These are phyloP conservation scores for Pisolithus thermaeus DNA, from an alignment of 1,284 basidiomycete genomes.

Conservation along the genomic window DNA sequence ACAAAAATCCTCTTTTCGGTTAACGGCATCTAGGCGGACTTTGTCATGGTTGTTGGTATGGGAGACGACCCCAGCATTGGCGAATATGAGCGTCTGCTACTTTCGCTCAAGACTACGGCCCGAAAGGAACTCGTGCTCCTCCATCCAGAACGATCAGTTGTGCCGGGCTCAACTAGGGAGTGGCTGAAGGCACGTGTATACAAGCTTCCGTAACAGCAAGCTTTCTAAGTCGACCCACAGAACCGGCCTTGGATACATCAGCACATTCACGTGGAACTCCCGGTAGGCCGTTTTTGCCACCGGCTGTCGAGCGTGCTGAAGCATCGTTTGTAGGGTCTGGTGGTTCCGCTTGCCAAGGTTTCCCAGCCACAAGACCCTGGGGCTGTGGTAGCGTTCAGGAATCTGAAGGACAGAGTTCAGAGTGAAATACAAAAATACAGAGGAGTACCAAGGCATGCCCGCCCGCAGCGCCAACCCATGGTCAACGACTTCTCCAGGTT, in stretches of 20 bases:
- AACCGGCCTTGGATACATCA: conserved; percentile 93
- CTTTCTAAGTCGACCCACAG: conserved; percentile 33
- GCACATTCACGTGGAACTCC: conserved; percentile 86
- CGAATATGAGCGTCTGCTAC: conserved; percentile 88
- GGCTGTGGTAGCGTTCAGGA: conserved; percentile 84
- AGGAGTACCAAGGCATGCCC: conserved; percentile 57
- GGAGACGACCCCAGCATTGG: conserved; percentile 87
- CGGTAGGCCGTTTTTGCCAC: conserved; percentile 40
- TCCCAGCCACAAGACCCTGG: conserved; percentile 73
- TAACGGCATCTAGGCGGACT: conserved; percentile 70
- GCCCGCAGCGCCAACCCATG: conserved; percentile 73
- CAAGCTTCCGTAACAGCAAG: not conserved
- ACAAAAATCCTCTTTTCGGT: conserved; percentile 1
- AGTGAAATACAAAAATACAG: conserved; percentile 86
- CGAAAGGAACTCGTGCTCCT: conserved; percentile 94
- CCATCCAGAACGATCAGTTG: conserved; percentile 87
- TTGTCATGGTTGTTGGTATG: conserved; percentile 92
- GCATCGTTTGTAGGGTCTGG: conserved; percentile 45
- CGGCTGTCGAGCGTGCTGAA: not conserved
- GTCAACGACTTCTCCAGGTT: conserved; percentile 91
- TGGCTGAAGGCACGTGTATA: conserved; percentile 81
- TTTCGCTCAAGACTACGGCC: conserved; percentile 95
- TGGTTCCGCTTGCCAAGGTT: conserved; percentile 58
- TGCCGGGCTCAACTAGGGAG: conserved; percentile 88
- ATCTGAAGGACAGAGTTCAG: conserved; percentile 88